phyloP scores from a whole-genome alignment of 2,329 filamentous ascomycete genomes.

The Atkinsonella hypoxylon region DNA sequence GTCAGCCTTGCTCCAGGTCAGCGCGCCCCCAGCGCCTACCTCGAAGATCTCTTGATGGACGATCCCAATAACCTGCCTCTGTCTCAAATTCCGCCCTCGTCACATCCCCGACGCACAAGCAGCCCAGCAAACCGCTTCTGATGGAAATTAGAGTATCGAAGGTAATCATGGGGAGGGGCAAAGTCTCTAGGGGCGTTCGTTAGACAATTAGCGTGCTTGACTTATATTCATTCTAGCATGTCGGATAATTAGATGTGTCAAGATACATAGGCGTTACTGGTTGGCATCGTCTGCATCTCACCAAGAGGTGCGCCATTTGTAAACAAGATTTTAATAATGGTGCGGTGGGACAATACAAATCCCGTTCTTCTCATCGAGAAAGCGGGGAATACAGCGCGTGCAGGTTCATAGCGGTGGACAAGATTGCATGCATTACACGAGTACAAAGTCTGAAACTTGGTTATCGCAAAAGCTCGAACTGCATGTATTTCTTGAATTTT shows the following conservation, averaged over 20 bases:
- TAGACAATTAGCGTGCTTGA: background rate
- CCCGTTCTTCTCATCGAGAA: background rate
- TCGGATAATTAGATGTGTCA: background rate
- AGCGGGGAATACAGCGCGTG: background rate
- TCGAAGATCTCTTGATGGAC: conserved; percentile 81
- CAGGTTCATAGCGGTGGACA: background rate
- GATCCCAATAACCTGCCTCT: conserved; percentile 44
- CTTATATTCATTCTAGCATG: background rate
- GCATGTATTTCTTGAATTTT: background rate
- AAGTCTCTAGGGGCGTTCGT: background rate
- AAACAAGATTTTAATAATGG: background rate
- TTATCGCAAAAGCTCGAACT: background rate
- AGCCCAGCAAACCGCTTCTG: conserved; percentile 17
- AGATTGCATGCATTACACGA: background rate
- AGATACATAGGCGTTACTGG: background rate
- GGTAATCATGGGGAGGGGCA: background rate
- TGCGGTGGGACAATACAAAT: background rate
- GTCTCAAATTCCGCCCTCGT: conserved; percentile 21
- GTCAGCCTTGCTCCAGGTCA: conserved; percentile 45
- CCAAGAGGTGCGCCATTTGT: background rate
- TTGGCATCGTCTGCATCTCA: background rate
- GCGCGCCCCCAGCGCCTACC: conserved; percentile 74
- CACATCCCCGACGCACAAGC: conserved; percentile 8
- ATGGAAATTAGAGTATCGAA: background rate
- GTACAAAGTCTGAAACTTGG: background rate